phyloP scores from a whole-genome alignment of 2,329 filamentous ascomycete genomes.

The Clonostachys chloroleuca region DNA sequence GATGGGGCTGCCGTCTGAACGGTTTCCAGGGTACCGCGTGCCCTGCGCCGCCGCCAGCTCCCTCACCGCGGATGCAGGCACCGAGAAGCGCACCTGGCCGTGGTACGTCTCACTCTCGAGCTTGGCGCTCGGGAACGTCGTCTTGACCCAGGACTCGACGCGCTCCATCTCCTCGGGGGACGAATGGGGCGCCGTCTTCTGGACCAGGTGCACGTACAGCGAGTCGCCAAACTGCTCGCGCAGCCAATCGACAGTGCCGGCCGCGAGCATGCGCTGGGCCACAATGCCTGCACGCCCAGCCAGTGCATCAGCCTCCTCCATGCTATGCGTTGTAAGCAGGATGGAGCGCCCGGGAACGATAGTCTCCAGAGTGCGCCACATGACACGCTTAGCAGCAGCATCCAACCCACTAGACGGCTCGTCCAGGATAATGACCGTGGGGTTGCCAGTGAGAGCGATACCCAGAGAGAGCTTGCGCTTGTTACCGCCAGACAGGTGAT shows the following conservation, averaged over 20 bases:
- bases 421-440: conserved; percentile 68
- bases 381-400: conserved; percentile 66
- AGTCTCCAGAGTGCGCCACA: conserved; percentile 68
- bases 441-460: conserved; percentile 73
- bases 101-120: conserved; percentile 56
- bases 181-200: conserved; percentile 66
- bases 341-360: conserved; percentile 64
- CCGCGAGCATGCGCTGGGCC: conserved; percentile 73
- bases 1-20: conserved; percentile 39
- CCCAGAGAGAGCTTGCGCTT: conserved; percentile 71
- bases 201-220: conserved; percentile 73
- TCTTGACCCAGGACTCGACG: conserved; percentile 59
- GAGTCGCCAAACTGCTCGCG: conserved; percentile 67
- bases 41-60: background rate
- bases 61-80: conserved; percentile 13
- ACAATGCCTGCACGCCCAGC: conserved; percentile 66
- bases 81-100: conserved; percentile 17
- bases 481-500: conserved; percentile 70
- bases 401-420: conserved; percentile 73
- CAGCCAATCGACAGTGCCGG: conserved; percentile 66
- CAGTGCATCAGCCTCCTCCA: conserved; percentile 77
- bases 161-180: conserved; percentile 57
- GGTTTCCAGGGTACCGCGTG: background rate
- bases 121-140: conserved; percentile 53
- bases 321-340: conserved; percentile 72